Base-by-base conservation (phyloP, 495 filamentous ascomycete species). In the Xylaria acuta region DNA sequence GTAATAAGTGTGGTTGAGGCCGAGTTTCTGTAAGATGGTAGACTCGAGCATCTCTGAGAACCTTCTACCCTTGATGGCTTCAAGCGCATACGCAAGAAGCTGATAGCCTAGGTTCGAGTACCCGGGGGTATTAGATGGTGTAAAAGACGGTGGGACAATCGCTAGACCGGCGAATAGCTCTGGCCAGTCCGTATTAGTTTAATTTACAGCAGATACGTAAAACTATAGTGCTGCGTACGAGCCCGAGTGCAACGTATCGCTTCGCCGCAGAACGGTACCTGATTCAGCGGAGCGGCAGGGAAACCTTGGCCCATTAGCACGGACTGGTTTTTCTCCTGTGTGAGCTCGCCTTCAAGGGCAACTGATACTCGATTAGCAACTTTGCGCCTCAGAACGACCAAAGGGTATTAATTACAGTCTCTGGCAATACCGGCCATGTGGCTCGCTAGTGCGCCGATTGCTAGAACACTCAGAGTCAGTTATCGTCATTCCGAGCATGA, bases 81-180 rank as follows among this genome's bases (percentile, higher is more conserved):
- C 86, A 45, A 90, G 80, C 1, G 85, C 87, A 60, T 87, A 85
- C 0, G 84, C 85, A 16, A 90, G 80, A 58, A 90, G 80, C 56
- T 84, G 82, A 71, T 83, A 89, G 0, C 82, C 87, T 4, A 82
- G 84, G 76, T 90, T 89, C 14, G 88, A 88, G 76, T 90, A 91
- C 18, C 84, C 82, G 0, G 89, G 84, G 6, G 83, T 86, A 9
- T 82, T 73, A 47, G 79, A 83, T 5, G 88, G 83, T 1, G 80
- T 73, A 73, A 84, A 88, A 9, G 85, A 82, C 0, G 88, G 88
- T 47, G 84, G 80, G 0, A 80, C 77, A 16, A 82, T 75, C 18
- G 84, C 74, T 20, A 90, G 74, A 3, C 86, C 88, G 1, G 77
- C 66, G 76, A 90, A 88, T 75, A 89, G 89, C 65, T 88, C 86